phyloP scores from a whole-genome alignment of 768 basidiomycete species.

The Pisolithus microcarpus region DNA sequence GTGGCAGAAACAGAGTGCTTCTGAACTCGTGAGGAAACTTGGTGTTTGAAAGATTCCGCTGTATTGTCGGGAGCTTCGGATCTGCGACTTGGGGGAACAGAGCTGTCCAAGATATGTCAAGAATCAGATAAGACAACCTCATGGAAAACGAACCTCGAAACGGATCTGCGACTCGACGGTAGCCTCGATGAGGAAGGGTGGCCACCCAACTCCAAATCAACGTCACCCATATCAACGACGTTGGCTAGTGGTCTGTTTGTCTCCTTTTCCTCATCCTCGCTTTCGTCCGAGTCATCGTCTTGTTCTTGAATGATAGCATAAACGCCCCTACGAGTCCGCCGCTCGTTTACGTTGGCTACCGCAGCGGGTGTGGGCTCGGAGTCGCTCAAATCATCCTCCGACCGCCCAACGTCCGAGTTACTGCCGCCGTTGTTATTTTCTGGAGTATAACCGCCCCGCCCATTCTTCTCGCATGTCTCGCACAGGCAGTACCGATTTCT shows the following conservation, averaged over 20 bases:
- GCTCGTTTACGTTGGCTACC: conserved; percentile 63
- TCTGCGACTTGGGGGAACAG: conserved; percentile 21
- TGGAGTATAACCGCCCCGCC: conserved; percentile 62
- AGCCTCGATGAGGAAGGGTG: conserved; percentile 14
- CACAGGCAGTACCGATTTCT: conserved; percentile 75
- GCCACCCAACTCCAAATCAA: conserved; percentile 45
- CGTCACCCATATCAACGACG: conserved; percentile 39
- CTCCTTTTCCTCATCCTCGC: conserved; percentile 46
- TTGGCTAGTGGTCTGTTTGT: conserved; percentile 42
- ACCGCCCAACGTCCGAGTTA: conserved; percentile 38
- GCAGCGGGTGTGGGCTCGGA: conserved; percentile 43
- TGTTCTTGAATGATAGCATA: conserved; percentile 62
- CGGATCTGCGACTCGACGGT: conserved; percentile 21
- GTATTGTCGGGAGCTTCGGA: conserved; percentile 20
- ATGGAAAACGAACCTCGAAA: conserved; percentile 18
- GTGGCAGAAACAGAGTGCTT: conserved; percentile 31
- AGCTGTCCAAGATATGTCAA: conserved; percentile 8
- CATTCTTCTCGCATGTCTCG: conserved; percentile 76
- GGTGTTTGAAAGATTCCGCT: conserved; percentile 42
- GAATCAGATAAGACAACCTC: neutral
- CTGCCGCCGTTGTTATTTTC: conserved; percentile 48
- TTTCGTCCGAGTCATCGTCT: conserved; percentile 56
- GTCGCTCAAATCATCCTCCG: conserved; percentile 28
- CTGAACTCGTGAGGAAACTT: conserved; percentile 55
- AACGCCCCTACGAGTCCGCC: conserved; percentile 74